A percentile compares a stretch with the other conserved stretches of the same genome.
phyloP scores from a whole-genome alignment of 2,329 filamentous ascomycete genomes.

The Aspergillus costaricaensis region DNA sequence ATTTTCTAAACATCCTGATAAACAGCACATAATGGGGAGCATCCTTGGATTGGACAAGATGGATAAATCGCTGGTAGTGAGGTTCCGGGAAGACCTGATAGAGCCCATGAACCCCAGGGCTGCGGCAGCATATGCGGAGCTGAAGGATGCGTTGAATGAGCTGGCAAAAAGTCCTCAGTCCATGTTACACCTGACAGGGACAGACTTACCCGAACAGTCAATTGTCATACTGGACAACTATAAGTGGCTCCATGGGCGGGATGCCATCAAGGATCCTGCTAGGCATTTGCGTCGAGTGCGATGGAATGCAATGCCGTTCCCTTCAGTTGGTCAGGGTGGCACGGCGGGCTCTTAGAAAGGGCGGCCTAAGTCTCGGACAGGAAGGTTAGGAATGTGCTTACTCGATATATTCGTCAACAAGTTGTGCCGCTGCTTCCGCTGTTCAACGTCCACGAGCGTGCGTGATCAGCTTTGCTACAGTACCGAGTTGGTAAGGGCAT shows the following conservation, averaged over 20 bases:
- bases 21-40: slow-evolving; percentile 23
- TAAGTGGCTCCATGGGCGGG: slow-evolving; percentile 41
- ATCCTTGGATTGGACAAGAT: slow-evolving; percentile 18
- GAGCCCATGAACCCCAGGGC: slow-evolving; percentile 22
- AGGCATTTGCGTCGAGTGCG: slow-evolving; percentile 40
- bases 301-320: slow-evolving; percentile 36
- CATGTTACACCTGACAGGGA: slow-evolving; percentile 27
- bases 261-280: slow-evolving; percentile 37
- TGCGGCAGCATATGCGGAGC: slow-evolving; percentile 29
- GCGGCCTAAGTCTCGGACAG: no score
- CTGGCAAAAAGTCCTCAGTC: slow-evolving; percentile 10
- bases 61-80: background rate
- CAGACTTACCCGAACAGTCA: slow-evolving; percentile 29
- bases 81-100: slow-evolving; percentile 17
- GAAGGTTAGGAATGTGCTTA: no score
- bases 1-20: slow-evolving; percentile 30
- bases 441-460: no score
- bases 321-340: background rate
- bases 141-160: slow-evolving; percentile 27
- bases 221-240: slow-evolving; percentile 42
- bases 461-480: no score
- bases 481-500: no score
- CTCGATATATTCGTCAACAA: no score
- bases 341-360: background rate
- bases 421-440: no score